Evolutionary conservation across 805 yeast genomes (phyloP), one percentile per base, ranked within the genome.

Genomic region (Wickerhamiella kazuoi): DNA sequence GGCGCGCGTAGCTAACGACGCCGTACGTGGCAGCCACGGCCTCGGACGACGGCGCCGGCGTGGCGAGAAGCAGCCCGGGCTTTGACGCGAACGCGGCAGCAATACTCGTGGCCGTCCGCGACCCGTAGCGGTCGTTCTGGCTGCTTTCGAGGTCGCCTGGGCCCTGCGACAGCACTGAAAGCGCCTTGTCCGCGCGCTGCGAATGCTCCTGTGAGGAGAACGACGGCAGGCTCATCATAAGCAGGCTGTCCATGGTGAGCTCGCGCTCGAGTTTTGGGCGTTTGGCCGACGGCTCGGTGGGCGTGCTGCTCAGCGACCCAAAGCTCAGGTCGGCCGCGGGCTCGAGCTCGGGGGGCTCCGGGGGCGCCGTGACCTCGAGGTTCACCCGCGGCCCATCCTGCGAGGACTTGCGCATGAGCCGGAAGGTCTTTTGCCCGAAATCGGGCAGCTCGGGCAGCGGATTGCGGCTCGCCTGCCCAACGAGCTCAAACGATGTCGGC

Each of bases 1-100:
- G 93, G 44, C 71, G 78, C 4, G 19, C 7, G 21, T 6, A 15
- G 19, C 14, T 16, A 9, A 21, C 21, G 9, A 17, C 7, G 7
- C 34, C 34, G 17, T 19, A 9, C 21, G 31, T 15, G 15, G 7
- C 5, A 8, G 8, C 6, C 5, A 29, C 31, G 7, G n/a, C 8
- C 7, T 29, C 9, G 6, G 26, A 23, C 11, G 9, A 7, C 6
- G 26, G 26, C 9, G 26, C 26, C 6, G 26, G 6, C 9, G 26
- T 11, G 9, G 26, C 6, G 9, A 23, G 11, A n/a, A n/a, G n/a
- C n/a, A n/a, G n/a, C n/a, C n/a, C n/a, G n/a, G n/a, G n/a, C n/a
- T n/a, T n/a, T n/a, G n/a, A n/a, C n/a, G n/a, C n/a, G n/a, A n/a
- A n/a, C n/a, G n/a, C n/a, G n/a, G n/a, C n/a, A n/a, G n/a, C n/a